Evolutionary conservation across 139 green algal genomes (phyloP).

Genomic region (Asterochloris sp.): DNA sequence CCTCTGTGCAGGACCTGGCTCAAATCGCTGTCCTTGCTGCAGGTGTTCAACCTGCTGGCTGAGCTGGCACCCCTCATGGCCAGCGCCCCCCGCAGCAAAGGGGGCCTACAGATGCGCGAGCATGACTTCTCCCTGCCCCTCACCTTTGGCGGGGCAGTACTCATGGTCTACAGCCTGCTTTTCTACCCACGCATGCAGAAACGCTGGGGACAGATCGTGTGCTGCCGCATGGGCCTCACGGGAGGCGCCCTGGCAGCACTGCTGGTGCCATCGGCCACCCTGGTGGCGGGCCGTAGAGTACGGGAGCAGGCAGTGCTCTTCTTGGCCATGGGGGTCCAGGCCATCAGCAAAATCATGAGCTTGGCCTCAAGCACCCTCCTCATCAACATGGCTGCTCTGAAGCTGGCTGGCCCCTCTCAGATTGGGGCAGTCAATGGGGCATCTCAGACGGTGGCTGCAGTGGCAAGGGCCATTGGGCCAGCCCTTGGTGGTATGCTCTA

Average conservation of each 20-base stretch:
- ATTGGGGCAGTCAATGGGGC: constrained; percentile 15
- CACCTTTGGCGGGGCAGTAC: constrained; percentile 1
- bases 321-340: not conserved
- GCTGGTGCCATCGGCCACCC: constrained; percentile 5
- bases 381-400: constrained; percentile 13
- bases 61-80: constrained; percentile 9
- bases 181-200: constrained; percentile 14
- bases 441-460: not conserved
- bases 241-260: not conserved
- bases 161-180: constrained; percentile 5
- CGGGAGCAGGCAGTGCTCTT: constrained; percentile 1
- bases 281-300: not conserved
- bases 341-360: constrained; percentile 11
- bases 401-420: not conserved
- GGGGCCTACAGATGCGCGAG: constrained; percentile 8
- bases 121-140: constrained; percentile 14
- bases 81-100: not conserved
- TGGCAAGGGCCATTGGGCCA: constrained; percentile 8
- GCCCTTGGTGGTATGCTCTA: constrained; percentile 2
- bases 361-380: constrained; percentile 7
- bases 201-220: constrained; percentile 4
- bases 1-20: no score
- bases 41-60: constrained; percentile 8
- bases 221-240: constrained; percentile 12
- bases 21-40: no score